Evolutionary conservation across 2,329 filamentous ascomycete genomes (phyloP).

Genomic region (Mollisia scopiformis): DNA sequence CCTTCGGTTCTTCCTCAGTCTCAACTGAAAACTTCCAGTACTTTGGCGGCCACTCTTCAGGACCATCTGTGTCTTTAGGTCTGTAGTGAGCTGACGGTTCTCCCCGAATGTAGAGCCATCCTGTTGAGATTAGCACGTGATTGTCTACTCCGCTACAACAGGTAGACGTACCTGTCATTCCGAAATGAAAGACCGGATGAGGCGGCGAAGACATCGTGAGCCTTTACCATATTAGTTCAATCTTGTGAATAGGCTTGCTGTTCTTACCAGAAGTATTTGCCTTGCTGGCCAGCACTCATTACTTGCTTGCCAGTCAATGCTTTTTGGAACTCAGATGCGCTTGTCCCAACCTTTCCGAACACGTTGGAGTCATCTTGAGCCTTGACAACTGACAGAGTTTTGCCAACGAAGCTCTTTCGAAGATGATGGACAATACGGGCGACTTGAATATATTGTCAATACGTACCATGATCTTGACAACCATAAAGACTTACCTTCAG

Average conservation of each 20-base stretch:
- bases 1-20: conserved; percentile 55
- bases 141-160: neutral
- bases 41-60: conserved; percentile 81
- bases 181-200: conserved; percentile 88
- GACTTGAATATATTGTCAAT: conserved; percentile 51
- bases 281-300: conserved; percentile 75
- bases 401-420: conserved; percentile 80
- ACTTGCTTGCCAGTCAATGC: conserved; percentile 76
- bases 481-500: conserved; percentile 50
- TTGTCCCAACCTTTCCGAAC: conserved; percentile 89
- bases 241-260: neutral
- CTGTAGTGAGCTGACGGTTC: conserved; percentile 82
- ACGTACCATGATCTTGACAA: neutral
- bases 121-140: conserved; percentile 23
- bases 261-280: conserved; percentile 89
- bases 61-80: conserved; percentile 47
- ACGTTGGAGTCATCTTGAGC: conserved; percentile 82
- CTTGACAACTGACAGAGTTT: conserved; percentile 70
- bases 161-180: conserved; percentile 59
- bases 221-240: conserved; percentile 34
- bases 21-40: conserved; percentile 86
- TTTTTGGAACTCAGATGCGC: conserved; percentile 71
- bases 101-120: conserved; percentile 88
- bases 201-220: conserved; percentile 77
- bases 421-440: conserved; percentile 87